These are phyloP conservation scores for Neoascochyta sp. DNA, from an alignment of 2,329 filamentous ascomycete species.

Conservation along the genomic window DNA sequence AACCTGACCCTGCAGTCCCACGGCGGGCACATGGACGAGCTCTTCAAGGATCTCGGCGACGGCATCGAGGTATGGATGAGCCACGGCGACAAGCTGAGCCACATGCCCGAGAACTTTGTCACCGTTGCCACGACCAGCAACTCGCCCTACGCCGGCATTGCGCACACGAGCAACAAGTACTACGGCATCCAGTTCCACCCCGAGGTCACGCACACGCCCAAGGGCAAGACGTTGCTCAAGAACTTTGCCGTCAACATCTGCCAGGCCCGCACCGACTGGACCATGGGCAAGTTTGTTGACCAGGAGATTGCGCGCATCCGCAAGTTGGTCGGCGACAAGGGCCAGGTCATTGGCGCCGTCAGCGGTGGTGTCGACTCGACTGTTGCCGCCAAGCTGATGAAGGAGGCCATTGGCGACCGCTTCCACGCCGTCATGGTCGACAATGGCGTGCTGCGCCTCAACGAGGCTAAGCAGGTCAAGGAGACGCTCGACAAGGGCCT, in stretches of 20 bases:
- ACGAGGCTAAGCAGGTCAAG: conserved; percentile 80
- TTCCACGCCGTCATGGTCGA: conserved; percentile 85
- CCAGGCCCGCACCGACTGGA: conserved; percentile 72
- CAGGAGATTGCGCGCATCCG: conserved; percentile 79
- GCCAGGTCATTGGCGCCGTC: conserved; percentile 76
- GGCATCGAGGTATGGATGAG: conserved; percentile 77
- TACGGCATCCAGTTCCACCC: conserved; percentile 90
- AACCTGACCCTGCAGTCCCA: conserved; percentile 60
- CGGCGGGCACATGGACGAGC: conserved; percentile 62
- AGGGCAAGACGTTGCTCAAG: conserved; percentile 65
- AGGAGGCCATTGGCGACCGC: conserved; percentile 77
- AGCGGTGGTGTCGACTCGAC: conserved; percentile 87
- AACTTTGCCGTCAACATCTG: conserved; percentile 89
- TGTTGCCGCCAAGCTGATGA: conserved; percentile 81
- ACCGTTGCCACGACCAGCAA: conserved; percentile 73
- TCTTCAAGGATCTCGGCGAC: conserved; percentile 74
- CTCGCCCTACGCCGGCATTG: conserved; percentile 75
- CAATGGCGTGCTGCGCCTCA: conserved; percentile 78
- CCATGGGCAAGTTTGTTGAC: conserved; percentile 77
- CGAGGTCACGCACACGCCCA: conserved; percentile 71
- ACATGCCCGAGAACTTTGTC: conserved; percentile 68
- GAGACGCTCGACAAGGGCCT: conserved; percentile 73
- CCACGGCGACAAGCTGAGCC: conserved; percentile 79
- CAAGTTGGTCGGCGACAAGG: conserved; percentile 73
- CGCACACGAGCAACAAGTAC: conserved; percentile 64